Base-by-base conservation (phyloP, 23 red algal species). In the Agarophyton chilense region DNA sequence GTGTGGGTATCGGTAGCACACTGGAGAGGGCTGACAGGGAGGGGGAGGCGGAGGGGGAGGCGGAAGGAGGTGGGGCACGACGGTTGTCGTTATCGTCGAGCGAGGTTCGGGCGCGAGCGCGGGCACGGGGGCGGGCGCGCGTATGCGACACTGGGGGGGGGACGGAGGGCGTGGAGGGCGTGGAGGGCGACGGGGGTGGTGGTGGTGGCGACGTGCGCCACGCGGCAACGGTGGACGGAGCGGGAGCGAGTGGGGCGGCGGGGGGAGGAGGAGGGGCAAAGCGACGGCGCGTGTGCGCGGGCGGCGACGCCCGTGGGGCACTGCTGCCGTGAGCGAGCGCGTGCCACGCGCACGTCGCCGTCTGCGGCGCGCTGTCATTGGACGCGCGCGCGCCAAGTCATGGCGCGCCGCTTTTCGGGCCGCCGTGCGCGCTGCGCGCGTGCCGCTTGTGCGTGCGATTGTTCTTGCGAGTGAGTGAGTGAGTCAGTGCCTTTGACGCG, bases 361-460 rank as follows among this genome's bases (percentile, higher is more conserved):
- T 24, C 24, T 21, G 24, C 10, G 61, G 65, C 65, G 65, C 31
- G 65, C 65, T 32, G 35, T 72, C 34, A 72, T 43, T 44, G 65
- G 39, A 12, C 34, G 65, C 65, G 65, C 65, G 39, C 65, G 34
- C 36, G 65, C 65, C 65, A 72, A 34, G 65, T 72, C 65, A 72
- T 72, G 34, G 65, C 65, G 35, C 36, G 33, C 65, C 1, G 34
- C 34, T 18, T 44, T 40, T 72, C 65, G 65, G 18, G 65, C 65
- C 32, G 32, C 35, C 16, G 16, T 14, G 65, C 65, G 36, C 65
- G 36, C 65, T 16, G 13, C 36, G 65, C 35, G 36, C 35, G 56
- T 11, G 56, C 56, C 44, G 44, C 12, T 47, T 47, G 44, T 47
- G 44, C 44, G 7, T 47, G 6, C 12, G 44, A 6, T 6, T 47